Evolutionary conservation across 495 filamentous ascomycete species (phyloP).

Genomic region (Penicillium lagena): DNA sequence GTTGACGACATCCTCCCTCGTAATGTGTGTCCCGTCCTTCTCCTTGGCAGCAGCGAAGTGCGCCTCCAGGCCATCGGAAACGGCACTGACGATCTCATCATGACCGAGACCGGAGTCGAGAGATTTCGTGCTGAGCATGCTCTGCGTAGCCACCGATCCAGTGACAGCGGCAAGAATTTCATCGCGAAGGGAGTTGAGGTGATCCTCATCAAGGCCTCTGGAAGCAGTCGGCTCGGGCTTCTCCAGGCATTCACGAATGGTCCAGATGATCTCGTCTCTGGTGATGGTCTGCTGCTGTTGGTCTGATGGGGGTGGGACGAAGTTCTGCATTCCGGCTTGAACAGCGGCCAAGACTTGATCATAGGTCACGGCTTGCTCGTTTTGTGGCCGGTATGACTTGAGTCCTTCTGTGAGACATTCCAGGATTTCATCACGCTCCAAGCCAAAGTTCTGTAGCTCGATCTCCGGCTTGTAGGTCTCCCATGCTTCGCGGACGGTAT

Average conservation of each 20-base stretch:
- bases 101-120: constrained; percentile 38
- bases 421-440: constrained; percentile 83
- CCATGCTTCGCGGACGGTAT: constrained; percentile 81
- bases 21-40: constrained; percentile 31
- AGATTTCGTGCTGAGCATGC: constrained; percentile 41
- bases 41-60: constrained; percentile 34
- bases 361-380: constrained; percentile 53
- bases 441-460: constrained; percentile 77
- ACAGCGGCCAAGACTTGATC: constrained; percentile 79
- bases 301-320: constrained; percentile 62
- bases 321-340: constrained; percentile 74
- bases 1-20: constrained; percentile 44
- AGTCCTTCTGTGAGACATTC: constrained; percentile 79
- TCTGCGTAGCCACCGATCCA: constrained; percentile 35
- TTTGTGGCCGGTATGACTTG: constrained; percentile 60
- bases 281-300: constrained; percentile 61
- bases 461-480: constrained; percentile 91
- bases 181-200: constrained; percentile 30
- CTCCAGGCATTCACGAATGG: constrained; percentile 66
- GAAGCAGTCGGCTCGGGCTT: constrained; percentile 11
- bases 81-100: constrained; percentile 39
- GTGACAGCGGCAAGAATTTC: constrained; percentile 35
- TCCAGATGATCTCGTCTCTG: constrained; percentile 67
- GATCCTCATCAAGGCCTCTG: constrained; percentile 16
- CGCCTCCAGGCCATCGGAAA: constrained; percentile 36